Conservation (phyloP, 208 protist genomes). For the Crithidia bombi region DNA sequence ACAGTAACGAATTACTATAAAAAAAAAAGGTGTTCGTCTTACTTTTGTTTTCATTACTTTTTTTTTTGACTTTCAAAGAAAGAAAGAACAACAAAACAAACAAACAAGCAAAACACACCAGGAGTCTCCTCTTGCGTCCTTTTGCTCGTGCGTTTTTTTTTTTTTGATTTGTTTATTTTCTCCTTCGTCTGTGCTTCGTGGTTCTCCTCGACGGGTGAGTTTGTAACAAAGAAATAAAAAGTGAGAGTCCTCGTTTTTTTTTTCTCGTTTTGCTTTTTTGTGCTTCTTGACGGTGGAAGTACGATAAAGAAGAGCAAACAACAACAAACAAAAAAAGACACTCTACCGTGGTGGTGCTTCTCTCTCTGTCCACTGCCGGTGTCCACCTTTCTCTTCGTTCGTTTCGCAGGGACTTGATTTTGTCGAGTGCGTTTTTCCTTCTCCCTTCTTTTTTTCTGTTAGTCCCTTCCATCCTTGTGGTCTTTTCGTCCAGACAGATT, state of each 20-base stretch:
- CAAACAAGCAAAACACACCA: not conserved
- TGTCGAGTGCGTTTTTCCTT: too few species aligned
- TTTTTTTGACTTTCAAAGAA: too few species aligned
- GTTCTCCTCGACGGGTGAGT: too few species aligned
- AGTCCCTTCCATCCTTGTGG: not conserved
- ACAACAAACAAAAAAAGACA: constrained; percentile 1
- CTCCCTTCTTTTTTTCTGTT: constrained; percentile 12
- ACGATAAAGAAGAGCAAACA: too few species aligned
- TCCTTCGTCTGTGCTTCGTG: too few species aligned
- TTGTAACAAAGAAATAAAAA: constrained; percentile 15
- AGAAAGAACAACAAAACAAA: not conserved
- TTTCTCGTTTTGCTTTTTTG: not conserved
- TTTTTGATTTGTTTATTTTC: constrained; percentile 7
- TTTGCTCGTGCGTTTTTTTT: not conserved
- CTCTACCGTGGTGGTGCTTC: not conserved
- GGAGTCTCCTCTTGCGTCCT: not conserved
- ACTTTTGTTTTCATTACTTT: too few species aligned
- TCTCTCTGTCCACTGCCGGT: too few species aligned
- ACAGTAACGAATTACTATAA: too few species aligned
- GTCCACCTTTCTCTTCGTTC: constrained; percentile 5
- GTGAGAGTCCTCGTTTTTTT: not conserved
- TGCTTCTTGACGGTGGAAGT: not conserved
- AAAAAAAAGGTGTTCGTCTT: too few species aligned
- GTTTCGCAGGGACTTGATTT: too few species aligned
- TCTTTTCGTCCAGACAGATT: not conserved